Evolutionary conservation across 331 rosid genomes (phyloP).

Genomic region (Pyracantha coccinea): DNA sequence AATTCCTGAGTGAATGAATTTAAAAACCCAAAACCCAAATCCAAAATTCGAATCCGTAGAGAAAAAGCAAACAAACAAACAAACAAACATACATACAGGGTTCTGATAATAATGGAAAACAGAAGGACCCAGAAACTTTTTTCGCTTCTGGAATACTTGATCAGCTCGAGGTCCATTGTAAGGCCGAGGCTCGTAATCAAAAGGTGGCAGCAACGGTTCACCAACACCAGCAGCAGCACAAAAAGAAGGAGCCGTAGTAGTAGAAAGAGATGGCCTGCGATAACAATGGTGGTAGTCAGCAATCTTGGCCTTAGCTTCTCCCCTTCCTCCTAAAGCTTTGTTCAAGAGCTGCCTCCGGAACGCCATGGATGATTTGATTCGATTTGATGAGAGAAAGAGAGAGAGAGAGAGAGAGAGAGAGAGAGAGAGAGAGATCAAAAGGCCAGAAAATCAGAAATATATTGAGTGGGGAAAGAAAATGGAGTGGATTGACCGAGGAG

Average conservation of each 20-base stretch:
- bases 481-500: too few relatives aligned
- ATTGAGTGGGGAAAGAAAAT: too few relatives aligned
- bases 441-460: too few relatives aligned
- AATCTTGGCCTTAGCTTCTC: conserved; percentile 7
- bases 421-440: too few relatives aligned
- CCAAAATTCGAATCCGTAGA: not conserved
- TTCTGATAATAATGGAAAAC: conserved; percentile 72
- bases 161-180: conserved; percentile 67
- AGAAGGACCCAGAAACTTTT: conserved; percentile 80
- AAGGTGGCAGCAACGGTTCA: conserved; percentile 50
- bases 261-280: not conserved
- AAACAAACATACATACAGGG: conserved; percentile 43
- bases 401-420: too few relatives aligned
- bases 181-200: conserved; percentile 55
- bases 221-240: conserved; percentile 1
- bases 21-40: not conserved
- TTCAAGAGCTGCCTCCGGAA: conserved; percentile 35
- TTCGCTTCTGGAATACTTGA: conserved; percentile 62
- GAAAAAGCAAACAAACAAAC: not conserved
- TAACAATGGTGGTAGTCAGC: not conserved
- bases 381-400: not conserved
- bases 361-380: not conserved
- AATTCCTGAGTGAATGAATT: not conserved
- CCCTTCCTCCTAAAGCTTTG: conserved; percentile 21
- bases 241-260: conserved; percentile 15